phyloP scores from a whole-genome alignment of 2,329 filamentous ascomycete genomes.

The Macrophomina phaseolina region DNA sequence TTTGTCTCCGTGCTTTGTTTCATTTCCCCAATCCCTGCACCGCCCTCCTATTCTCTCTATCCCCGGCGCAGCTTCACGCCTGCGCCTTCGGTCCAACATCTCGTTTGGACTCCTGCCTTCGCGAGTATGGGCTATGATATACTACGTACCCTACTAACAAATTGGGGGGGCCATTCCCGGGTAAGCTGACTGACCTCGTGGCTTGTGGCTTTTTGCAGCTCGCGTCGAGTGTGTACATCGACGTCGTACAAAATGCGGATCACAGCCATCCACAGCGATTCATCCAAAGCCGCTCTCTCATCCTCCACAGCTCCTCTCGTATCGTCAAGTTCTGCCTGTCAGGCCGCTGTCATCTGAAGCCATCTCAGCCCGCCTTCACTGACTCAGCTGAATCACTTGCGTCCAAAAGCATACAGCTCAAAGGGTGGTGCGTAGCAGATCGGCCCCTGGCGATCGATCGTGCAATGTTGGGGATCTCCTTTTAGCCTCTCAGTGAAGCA shows the following conservation, averaged over 20 bases:
- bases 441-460: slow-evolving; percentile 20
- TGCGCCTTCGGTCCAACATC: too few species aligned
- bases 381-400: neutral
- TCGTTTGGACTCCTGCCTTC: too few species aligned
- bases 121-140: too few species aligned
- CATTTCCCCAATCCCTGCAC: too few species aligned
- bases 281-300: too few species aligned
- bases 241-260: neutral
- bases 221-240: neutral
- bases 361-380: too few species aligned
- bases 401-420: neutral
- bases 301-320: too few species aligned
- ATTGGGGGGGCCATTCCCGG: neutral
- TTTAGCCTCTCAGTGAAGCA: neutral
- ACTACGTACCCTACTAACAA: too few species aligned
- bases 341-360: neutral
- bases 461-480: neutral
- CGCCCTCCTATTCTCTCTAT: too few species aligned
- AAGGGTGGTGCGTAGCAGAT: slow-evolving; percentile 1
- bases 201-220: neutral
- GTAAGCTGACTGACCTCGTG: neutral
- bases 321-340: neutral
- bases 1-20: neutral
- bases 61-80: too few species aligned
- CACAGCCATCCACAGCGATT: neutral